These are phyloP conservation scores for Beauveria scarabaeidicola DNA, from an alignment of 2,329 filamentous ascomycete genomes.

Conservation along the genomic window DNA sequence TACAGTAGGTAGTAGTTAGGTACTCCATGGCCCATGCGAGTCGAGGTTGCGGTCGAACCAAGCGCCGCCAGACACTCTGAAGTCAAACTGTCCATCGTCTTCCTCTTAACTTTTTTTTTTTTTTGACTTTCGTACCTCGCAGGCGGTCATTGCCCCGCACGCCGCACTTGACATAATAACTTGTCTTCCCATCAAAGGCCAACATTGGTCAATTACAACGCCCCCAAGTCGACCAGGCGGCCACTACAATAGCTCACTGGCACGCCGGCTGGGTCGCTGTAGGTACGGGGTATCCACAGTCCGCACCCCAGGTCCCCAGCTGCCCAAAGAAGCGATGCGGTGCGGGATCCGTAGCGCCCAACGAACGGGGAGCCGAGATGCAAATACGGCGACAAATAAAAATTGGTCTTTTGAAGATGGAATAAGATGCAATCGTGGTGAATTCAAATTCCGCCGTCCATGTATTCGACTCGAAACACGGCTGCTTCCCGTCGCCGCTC, in stretches of 20 bases:
- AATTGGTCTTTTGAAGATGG: not conserved
- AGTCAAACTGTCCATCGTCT: no score
- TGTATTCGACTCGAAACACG: no score
- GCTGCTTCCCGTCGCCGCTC: not conserved
- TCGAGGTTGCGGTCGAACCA: no score
- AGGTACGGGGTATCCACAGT: constrained; percentile 1
- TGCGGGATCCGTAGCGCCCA: not conserved
- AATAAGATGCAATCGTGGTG: not conserved
- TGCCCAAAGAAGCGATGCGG: not conserved
- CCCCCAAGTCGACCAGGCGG: no score
- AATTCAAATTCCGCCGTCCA: not conserved
- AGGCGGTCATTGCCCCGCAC: no score
- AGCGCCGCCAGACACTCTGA: no score
- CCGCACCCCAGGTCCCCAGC: not conserved
- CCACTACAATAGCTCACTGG: constrained; percentile 1
- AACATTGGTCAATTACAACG: no score
- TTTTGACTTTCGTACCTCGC: no score
- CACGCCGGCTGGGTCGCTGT: constrained; percentile 4
- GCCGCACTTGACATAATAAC: not conserved
- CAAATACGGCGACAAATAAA: not conserved
- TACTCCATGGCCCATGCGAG: no score
- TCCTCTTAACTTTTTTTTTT: no score
- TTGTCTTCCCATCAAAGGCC: not conserved
- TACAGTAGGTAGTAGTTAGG: no score
- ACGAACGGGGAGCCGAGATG: not conserved